These are phyloP conservation scores for Clarkia xantiana DNA, from an alignment of 345 rosid species.

Conservation along the genomic window DNA sequence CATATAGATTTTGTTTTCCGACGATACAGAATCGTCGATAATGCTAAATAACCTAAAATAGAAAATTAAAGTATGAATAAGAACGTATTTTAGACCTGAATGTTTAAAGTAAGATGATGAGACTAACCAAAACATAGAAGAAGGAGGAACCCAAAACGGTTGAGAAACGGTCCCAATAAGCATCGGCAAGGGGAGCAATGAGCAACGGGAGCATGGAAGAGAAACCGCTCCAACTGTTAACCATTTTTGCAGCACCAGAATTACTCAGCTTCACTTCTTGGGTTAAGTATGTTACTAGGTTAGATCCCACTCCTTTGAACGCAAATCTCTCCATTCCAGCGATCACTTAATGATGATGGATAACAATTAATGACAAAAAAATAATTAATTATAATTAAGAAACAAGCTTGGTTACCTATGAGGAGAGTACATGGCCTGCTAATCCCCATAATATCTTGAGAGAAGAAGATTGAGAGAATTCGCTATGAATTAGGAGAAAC, in stretches of 20 bases:
- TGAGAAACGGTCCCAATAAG: constrained; percentile 65
- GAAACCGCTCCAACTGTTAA: constrained; percentile 83
- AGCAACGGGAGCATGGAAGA: constrained; percentile 73
- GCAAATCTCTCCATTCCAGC: constrained; percentile 93
- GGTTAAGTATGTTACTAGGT: constrained; percentile 78
- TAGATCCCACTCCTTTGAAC: constrained; percentile 91
- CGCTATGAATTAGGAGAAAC: no score
- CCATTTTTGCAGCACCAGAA: constrained; percentile 78
- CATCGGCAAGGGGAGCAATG: constrained; percentile 70
- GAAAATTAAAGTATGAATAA: no score
- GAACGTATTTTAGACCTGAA: no score
- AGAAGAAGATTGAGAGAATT: no score
- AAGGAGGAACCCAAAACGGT: constrained; percentile 62
- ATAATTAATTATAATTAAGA: no score
- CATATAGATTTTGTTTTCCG: no score
- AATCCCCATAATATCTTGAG: constrained; percentile 26
- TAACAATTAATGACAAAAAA: no score
- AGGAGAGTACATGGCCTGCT: constrained; percentile 62
- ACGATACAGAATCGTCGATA: no score
- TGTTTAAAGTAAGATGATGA: no score
- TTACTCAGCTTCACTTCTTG: constrained; percentile 72
- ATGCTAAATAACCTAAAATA: no score
- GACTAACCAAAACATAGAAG: constrained; percentile 69
- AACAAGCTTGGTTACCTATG: constrained; percentile 43
- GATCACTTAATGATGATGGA: no score